These are phyloP conservation scores for Apiotrichum veenhuisii DNA, from an alignment of 1,284 basidiomycete genomes.

Conservation along the genomic window DNA sequence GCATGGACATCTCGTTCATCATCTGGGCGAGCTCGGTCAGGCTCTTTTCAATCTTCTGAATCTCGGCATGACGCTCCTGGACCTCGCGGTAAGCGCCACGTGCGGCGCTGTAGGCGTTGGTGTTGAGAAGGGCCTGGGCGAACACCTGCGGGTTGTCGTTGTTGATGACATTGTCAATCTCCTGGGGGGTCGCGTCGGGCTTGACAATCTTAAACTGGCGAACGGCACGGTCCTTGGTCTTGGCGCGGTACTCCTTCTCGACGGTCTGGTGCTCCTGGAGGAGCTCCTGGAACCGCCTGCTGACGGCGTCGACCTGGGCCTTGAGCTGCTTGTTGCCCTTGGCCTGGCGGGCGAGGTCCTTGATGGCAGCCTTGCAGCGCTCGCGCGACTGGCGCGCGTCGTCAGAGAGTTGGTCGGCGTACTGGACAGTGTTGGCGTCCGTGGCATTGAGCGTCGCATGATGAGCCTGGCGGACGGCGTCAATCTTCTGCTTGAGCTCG, in stretches of 20 bases:
- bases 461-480: constrained; percentile 44
- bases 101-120: constrained; percentile 79
- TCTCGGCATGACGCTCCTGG: constrained; percentile 83
- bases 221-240: constrained; percentile 91
- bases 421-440: constrained; percentile 37
- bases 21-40: constrained; percentile 82
- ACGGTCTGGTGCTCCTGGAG: constrained; percentile 69
- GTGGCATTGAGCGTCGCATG: constrained; percentile 41
- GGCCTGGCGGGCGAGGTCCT: constrained; percentile 68
- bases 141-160: constrained; percentile 82
- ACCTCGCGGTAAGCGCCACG: constrained; percentile 83
- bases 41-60: constrained; percentile 80
- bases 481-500: constrained; percentile 45
- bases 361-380: constrained; percentile 71
- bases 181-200: constrained; percentile 80
- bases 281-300: constrained; percentile 51
- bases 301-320: constrained; percentile 64
- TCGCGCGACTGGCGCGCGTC: constrained; percentile 73
- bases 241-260: constrained; percentile 86
- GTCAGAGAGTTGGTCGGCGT: constrained; percentile 66
- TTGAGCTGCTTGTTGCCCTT: constrained; percentile 76
- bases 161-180: constrained; percentile 70
- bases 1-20: constrained; percentile 80
- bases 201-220: constrained; percentile 96
- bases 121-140: constrained; percentile 75